Evolutionary conservation across 2,329 filamentous ascomycete species (phyloP), one percentile per base, ranked within the genome.

Genomic region (Penicillium sp.): DNA sequence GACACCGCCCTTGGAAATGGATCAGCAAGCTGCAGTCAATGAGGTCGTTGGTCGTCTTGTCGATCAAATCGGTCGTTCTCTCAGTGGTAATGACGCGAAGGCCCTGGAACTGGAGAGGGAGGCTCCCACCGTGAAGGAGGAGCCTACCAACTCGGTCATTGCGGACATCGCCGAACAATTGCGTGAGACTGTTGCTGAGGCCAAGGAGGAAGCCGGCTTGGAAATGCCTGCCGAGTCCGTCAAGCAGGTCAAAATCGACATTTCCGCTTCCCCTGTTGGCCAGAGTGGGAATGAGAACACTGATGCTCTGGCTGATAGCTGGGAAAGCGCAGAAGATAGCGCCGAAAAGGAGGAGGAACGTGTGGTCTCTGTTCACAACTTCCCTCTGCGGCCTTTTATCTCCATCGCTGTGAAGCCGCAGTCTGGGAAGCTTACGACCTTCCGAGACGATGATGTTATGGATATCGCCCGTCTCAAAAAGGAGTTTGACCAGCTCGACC

Each of bases 401-500:
- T 88, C 92, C 18, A 94, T 99, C 67, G 85, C 84, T 12, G 83
- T 97, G 63, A 74, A 74, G 47, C 57, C 69, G 18, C 58, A 64
- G 47, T 45, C 65, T 36, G 63, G 62, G 71, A 81, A 66, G 68
- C 73, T 74, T 79, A 84, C 69, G 78, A 84, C 53, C 71, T 79
- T 97, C 70, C 86, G 87, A 34, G 85, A 90, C 52, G 88, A 93
- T 60, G 83, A 87, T 41, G 86, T 96, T 64, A 89, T 96, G 79
- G 90, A 96, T 63, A 94, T 99, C 68, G 93, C 94, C 47, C 85
- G 91, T 52, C 81, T 97, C 59, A 96, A 96, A 81, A 97, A 97
- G 76, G 91, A 96, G 5, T 97, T 97, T 65, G 94, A 99, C 67
- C 94, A 97, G 75, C 87, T 96, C 57, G 94, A 99, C 69, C 89